Percentiles rank a stretch among this genome's conserved stretches.
These are phyloP conservation scores for Phytophthora rubi DNA, from an alignment of 352 stramenopile genomes.

Conservation along the genomic window DNA sequence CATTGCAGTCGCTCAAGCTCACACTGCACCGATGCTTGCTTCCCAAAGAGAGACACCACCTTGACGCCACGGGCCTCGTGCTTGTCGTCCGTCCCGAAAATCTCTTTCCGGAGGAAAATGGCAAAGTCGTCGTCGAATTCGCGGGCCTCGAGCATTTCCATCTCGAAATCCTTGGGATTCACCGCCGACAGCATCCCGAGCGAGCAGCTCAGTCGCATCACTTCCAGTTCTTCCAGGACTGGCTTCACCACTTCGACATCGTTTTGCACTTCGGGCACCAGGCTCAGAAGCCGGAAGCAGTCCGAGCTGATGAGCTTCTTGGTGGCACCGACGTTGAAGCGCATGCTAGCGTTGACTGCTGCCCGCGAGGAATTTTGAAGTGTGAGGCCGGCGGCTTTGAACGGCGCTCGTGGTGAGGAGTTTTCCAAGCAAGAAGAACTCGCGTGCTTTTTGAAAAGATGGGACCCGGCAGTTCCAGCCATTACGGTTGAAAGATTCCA, in stretches of 20 bases:
- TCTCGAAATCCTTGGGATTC: slow-evolving; percentile 60
- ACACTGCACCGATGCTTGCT: slow-evolving; percentile 54
- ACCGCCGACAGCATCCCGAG: slow-evolving; percentile 58
- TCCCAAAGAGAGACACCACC: slow-evolving; percentile 65
- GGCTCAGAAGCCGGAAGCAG: slow-evolving; percentile 65
- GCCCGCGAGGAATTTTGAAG: slow-evolving; percentile 14
- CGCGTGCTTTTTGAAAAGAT: slow-evolving; percentile 2
- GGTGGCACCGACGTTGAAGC: slow-evolving; percentile 15
- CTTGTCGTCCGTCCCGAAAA: slow-evolving; percentile 40
- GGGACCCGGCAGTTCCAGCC: slow-evolving; percentile 12
- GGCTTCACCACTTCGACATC: slow-evolving; percentile 75
- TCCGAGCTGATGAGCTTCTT: slow-evolving; percentile 35
- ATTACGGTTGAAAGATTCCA: not conserved
- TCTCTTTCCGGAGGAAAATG: slow-evolving; percentile 58
- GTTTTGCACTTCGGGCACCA: slow-evolving; percentile 66
- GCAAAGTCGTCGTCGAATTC: slow-evolving; percentile 75
- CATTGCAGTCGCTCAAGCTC: slow-evolving; percentile 43
- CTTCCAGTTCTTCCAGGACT: slow-evolving; percentile 68
- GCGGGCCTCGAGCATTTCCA: slow-evolving; percentile 52
- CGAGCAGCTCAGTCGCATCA: slow-evolving; percentile 66
- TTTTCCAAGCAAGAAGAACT: slow-evolving; percentile 5
- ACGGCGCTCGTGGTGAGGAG: not conserved
- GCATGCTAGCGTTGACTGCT: slow-evolving; percentile 23
- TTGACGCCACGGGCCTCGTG: slow-evolving; percentile 24
- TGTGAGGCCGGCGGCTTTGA: slow-evolving; percentile 6